These are phyloP conservation scores for Aspergillus fijiensis DNA, from an alignment of 2,329 filamentous ascomycete species.

Conservation along the genomic window DNA sequence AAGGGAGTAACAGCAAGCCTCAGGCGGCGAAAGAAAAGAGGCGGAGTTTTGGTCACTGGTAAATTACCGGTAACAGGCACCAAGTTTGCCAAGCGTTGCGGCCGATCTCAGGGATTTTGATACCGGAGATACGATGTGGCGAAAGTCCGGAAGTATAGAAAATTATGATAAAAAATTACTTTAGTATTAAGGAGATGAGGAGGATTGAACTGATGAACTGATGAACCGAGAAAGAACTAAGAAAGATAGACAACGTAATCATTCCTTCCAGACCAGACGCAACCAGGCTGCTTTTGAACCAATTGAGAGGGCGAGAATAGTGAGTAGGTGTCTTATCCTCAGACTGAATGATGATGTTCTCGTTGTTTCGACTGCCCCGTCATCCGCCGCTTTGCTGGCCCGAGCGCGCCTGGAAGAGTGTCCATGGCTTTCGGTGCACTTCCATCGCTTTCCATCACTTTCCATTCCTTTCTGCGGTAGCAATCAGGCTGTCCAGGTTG, in stretches of 20 bases:
- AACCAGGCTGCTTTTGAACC: slow-evolving; percentile 12
- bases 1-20: slow-evolving; percentile 7
- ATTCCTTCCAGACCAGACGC: neutral
- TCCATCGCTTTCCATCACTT: slow-evolving; percentile 34
- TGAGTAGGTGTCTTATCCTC: neutral
- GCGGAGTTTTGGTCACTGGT: slow-evolving; percentile 11
- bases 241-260: neutral
- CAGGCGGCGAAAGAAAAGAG: slow-evolving; percentile 1
- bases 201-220: neutral
- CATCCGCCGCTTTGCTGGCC: slow-evolving; percentile 24
- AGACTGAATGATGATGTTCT: slow-evolving; percentile 17
- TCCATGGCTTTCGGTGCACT: slow-evolving; percentile 30
- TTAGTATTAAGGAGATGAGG: neutral
- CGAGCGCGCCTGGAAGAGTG: slow-evolving; percentile 27
- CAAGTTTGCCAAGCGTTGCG: slow-evolving; percentile 16
- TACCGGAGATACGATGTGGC: slow-evolving; percentile 23
- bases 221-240: neutral
- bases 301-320: neutral
- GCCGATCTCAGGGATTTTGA: slow-evolving; percentile 9
- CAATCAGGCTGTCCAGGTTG: slow-evolving; percentile 13
- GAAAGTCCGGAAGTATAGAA: slow-evolving; percentile 10
- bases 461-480: slow-evolving; percentile 26
- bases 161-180: neutral
- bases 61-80: slow-evolving; percentile 22
- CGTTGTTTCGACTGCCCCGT: slow-evolving; percentile 17